These are phyloP conservation scores for Fusarium mangiferae DNA, from an alignment of 2,329 filamentous ascomycete species.

Conservation along the genomic window DNA sequence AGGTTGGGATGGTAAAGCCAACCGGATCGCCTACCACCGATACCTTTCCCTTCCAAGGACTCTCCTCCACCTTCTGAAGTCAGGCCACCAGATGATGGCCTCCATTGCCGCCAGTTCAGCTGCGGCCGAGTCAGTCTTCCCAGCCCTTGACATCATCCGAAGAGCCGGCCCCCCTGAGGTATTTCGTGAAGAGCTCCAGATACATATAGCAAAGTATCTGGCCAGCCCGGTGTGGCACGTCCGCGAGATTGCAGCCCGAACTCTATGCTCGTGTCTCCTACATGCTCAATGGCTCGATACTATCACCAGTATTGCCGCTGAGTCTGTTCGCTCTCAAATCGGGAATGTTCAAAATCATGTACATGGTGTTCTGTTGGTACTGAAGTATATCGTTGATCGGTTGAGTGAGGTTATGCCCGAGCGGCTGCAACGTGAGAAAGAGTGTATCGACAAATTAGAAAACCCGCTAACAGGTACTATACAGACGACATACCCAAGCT, in stretches of 20 bases:
- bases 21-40: slow-evolving; percentile 75
- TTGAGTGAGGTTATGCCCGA: slow-evolving; percentile 59
- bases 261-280: slow-evolving; percentile 71
- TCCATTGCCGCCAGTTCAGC: slow-evolving; percentile 48
- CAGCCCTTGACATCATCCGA: slow-evolving; percentile 82
- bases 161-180: slow-evolving; percentile 73
- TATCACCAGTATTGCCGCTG: slow-evolving; percentile 52
- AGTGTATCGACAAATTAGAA: too few species aligned
- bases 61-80: slow-evolving; percentile 69
- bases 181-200: slow-evolving; percentile 64
- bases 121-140: slow-evolving; percentile 79
- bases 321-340: slow-evolving; percentile 41
- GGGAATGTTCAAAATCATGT: slow-evolving; percentile 59
- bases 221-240: slow-evolving; percentile 81
- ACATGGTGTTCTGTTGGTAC: slow-evolving; percentile 67
- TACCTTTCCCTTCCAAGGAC: slow-evolving; percentile 73
- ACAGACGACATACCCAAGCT: slow-evolving; percentile 48
- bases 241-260: slow-evolving; percentile 81
- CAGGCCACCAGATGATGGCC: slow-evolving; percentile 58
- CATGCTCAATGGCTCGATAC: slow-evolving; percentile 59
- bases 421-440: slow-evolving; percentile 54
- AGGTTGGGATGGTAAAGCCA: slow-evolving; percentile 71
- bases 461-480: slow-evolving; percentile 20
- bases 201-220: slow-evolving; percentile 70
- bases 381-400: slow-evolving; percentile 67